Evolutionary conservation across 495 filamentous ascomycete genomes (phyloP).

Genomic region (Xylona heveae): DNA sequence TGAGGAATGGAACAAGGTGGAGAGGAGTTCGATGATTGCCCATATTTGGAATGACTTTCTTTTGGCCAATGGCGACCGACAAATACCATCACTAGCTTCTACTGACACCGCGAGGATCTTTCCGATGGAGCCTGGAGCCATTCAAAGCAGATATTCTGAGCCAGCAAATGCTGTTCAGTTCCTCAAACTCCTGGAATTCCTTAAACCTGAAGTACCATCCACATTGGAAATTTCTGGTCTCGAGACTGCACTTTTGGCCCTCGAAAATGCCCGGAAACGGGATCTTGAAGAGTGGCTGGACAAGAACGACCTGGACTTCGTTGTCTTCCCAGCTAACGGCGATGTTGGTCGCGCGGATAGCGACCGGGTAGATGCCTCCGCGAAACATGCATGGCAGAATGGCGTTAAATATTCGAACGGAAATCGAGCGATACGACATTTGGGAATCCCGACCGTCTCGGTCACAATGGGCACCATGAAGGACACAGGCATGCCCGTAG

Average conservation of each 20-base stretch:
- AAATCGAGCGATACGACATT: conserved; percentile 13
- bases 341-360: conserved; percentile 14
- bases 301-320: conserved; percentile 7
- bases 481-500: conserved; percentile 12
- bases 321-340: conserved; percentile 14
- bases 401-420: conserved; percentile 17
- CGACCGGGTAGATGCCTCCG: conserved; percentile 10
- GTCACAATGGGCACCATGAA: conserved; percentile 14
- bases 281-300: conserved; percentile 16
- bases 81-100: conserved; percentile 5
- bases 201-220: conserved; percentile 7
- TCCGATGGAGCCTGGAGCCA: conserved; percentile 4
- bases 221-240: conserved; percentile 11
- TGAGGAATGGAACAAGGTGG: conserved; percentile 12
- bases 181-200: conserved; percentile 8
- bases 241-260: conserved; percentile 8
- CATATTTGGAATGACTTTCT: conserved; percentile 17
- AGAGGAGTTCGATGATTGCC: conserved; percentile 13
- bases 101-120: conserved; percentile 11
- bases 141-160: no score
- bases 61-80: conserved; percentile 8
- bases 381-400: conserved; percentile 10
- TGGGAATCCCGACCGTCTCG: conserved; percentile 15
- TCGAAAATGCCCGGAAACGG: conserved; percentile 14
- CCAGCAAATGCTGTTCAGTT: conserved; percentile 8